phyloP scores from a whole-genome alignment of 495 filamentous ascomycete genomes.

The Penicillium pulvis region DNA sequence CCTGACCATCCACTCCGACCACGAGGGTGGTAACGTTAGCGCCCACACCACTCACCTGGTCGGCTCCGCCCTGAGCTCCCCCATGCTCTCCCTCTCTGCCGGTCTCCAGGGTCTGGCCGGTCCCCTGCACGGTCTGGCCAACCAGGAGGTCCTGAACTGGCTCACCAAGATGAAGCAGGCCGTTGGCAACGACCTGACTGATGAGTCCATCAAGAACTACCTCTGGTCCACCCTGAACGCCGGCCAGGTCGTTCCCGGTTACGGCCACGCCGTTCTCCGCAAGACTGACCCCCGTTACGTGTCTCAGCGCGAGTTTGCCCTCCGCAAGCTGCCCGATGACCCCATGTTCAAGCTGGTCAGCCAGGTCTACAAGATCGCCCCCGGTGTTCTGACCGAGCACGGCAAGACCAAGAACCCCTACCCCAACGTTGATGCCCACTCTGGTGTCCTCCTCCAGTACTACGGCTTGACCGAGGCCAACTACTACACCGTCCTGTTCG shows the following conservation, averaged over 20 bases:
- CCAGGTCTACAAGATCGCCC: slow-evolving; percentile 99
- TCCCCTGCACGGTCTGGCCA: slow-evolving; percentile 97
- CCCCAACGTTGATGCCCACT: slow-evolving; percentile 82
- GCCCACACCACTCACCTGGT: slow-evolving; percentile 98
- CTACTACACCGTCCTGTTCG: slow-evolving; percentile 99
- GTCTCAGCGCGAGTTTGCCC: slow-evolving; percentile 94
- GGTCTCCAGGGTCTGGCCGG: slow-evolving; percentile 97
- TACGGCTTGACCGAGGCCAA: slow-evolving; percentile 97
- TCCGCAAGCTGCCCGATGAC: slow-evolving; percentile 88
- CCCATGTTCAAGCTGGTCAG: slow-evolving; percentile 99
- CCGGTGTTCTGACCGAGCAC: slow-evolving; percentile 95
- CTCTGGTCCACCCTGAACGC: slow-evolving; percentile 95
- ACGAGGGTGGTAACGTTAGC: slow-evolving; percentile 98
- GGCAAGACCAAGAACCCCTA: slow-evolving; percentile 97
- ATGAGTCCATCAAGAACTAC: slow-evolving; percentile 95
- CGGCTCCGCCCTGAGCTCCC: slow-evolving; percentile 94
- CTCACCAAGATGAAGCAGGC: slow-evolving; percentile 97
- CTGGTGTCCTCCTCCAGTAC: slow-evolving; percentile 98
- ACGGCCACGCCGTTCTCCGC: slow-evolving; percentile 97
- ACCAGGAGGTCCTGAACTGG: slow-evolving; percentile 99
- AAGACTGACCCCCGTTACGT: slow-evolving; percentile 99
- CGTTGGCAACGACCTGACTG: slow-evolving; percentile 91
- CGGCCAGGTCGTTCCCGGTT: slow-evolving; percentile 95
- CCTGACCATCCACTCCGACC: slow-evolving; percentile 98
- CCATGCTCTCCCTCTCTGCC: slow-evolving; percentile 92